phyloP scores from a whole-genome alignment of 1,284 basidiomycete species.

The Fistulina hepatica region DNA sequence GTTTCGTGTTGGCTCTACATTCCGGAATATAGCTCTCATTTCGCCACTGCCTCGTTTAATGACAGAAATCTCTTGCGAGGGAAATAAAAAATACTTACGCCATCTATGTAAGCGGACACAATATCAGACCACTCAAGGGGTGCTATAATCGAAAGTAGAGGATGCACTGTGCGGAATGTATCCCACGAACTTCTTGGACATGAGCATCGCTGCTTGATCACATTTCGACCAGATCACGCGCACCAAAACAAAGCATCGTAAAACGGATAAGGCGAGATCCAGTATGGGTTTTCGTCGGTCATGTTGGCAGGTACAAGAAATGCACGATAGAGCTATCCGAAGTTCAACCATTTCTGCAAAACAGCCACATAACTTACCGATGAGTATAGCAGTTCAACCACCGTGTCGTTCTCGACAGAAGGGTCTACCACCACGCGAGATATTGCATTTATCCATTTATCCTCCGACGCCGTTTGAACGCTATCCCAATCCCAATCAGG shows the following conservation, averaged over 20 bases:
- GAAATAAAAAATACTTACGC: constrained; percentile 20
- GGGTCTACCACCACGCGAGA: constrained; percentile 28
- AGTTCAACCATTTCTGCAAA: neutral
- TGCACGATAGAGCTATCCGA: constrained; percentile 34
- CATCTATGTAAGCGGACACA: constrained; percentile 37
- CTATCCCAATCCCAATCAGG: constrained; percentile 34
- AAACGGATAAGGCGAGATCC: constrained; percentile 31
- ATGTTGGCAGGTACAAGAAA: constrained; percentile 41
- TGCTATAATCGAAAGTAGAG: constrained; percentile 32
- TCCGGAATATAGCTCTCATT: constrained; percentile 38
- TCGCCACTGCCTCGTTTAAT: no score
- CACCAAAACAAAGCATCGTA: constrained; percentile 39
- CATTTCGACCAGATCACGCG: constrained; percentile 2
- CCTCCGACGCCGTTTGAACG: constrained; percentile 27
- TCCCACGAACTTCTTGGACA: constrained; percentile 35
- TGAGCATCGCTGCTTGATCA: neutral
- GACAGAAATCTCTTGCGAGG: neutral
- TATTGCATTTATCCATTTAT: constrained; percentile 34
- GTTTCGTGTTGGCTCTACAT: constrained; percentile 37
- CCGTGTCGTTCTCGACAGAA: constrained; percentile 27
- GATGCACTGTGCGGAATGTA: constrained; percentile 38
- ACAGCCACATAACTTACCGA: constrained; percentile 23
- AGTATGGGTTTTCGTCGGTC: constrained; percentile 38
- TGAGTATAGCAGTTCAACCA: constrained; percentile 36
- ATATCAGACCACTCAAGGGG: constrained; percentile 36